phyloP scores from a whole-genome alignment of 202 grass and related monocot genomes.

The Zoysia matrella region DNA sequence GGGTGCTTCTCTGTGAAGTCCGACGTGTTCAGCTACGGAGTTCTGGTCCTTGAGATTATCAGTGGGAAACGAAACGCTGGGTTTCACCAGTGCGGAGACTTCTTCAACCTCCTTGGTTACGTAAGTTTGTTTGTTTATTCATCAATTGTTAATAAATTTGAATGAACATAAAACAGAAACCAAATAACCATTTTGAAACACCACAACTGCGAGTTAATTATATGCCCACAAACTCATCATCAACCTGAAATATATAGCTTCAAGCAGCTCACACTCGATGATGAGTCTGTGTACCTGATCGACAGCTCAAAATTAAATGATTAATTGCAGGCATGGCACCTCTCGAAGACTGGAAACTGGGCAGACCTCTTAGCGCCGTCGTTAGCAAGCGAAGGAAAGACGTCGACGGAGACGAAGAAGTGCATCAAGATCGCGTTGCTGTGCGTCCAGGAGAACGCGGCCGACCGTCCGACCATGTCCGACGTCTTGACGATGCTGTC shows the following conservation, averaged over 20 bases:
- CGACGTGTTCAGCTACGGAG: not conserved
- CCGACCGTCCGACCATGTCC: not conserved
- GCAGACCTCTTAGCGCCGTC: not conserved
- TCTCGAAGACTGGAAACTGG: conserved; percentile 6
- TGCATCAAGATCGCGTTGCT: not conserved
- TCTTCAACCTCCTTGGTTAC: not conserved
- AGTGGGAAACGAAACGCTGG: conserved; percentile 16
- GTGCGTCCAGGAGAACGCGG: too few species aligned
- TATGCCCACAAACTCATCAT: not conserved
- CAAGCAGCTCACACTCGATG: not conserved
- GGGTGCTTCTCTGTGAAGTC: not conserved
- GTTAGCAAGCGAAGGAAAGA: not conserved
- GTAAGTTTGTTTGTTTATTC: not conserved
- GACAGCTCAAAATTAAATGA: not conserved
- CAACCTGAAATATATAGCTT: not conserved
- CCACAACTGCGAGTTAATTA: not conserved
- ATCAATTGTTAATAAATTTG: not conserved
- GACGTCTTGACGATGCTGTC: conserved; percentile 4
- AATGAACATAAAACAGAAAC: too few species aligned
- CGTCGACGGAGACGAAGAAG: not conserved
- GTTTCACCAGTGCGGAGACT: not conserved
- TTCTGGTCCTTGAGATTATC: conserved; percentile 8
- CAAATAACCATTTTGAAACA: not conserved
- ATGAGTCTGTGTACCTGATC: not conserved
- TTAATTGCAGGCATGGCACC: conserved; percentile 5